Base-by-base conservation (phyloP, 2,329 filamentous ascomycete species). In the Aspergillus puulaauensis region DNA sequence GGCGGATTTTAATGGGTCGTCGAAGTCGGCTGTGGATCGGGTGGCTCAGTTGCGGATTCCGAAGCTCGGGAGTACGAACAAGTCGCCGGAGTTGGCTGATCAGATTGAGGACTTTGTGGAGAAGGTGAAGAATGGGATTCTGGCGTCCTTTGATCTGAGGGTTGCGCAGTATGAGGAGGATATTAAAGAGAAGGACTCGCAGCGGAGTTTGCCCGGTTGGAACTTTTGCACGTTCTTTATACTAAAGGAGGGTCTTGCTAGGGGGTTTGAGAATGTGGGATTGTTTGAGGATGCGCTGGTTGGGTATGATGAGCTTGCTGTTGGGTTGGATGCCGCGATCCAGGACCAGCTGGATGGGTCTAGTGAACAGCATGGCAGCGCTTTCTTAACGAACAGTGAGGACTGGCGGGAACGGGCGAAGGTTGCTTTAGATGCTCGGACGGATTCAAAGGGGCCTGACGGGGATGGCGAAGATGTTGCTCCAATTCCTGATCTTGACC, bases 141-240 rank as follows among this genome's bases (percentile, higher is more conserved):
- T 99, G 24, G 85, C 86, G 6, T 96, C 93, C 1, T 99, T 99
- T 70, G 93, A 98, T 75, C 82, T 88, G 65, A 86, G 95, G 8
- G 95, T 99, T 1, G 87, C 85, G 19, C 93, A 98, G 68, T 99
- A 99, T 72, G 95, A 99, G 74, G 93, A 97, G 59, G 95, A 99
- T 66, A 96, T 99, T 65, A 90, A 91, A 61, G 95, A 97, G 73
- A 95, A 93, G 69, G 93, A 98, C 66, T 85, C 88, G 0, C 93
- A 98, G 72, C 84, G 93, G 47, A 87, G 82, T 35, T 77, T 99
- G 17, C 95, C 95, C 0, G 95, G 95, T 0, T 99, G 95, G 95
- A 99, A 99, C 70, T 99, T 99, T 71, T 98, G 95, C 75, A 99
- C 95, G 0, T 99, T 99, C 72, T 99, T 99, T 72, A 93, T 99